Evolutionary conservation across 1,139 yeast species (phyloP).

Genomic region (Candida labiduridarum): DNA sequence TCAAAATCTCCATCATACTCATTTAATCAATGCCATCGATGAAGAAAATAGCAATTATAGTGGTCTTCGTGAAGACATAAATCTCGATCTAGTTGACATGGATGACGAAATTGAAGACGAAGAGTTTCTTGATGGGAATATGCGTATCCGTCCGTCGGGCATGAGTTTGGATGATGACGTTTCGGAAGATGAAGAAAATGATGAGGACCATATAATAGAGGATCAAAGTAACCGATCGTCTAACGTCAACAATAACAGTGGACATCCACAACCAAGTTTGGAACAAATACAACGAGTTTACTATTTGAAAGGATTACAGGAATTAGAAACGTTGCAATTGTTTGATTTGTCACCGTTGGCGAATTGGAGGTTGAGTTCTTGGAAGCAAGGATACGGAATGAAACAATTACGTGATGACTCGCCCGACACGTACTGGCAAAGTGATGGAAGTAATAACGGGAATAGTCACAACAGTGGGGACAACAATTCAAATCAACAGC

Average conservation of each 20-base stretch:
- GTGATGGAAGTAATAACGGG: constrained; percentile 68
- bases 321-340: constrained; percentile 58
- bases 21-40: constrained; percentile 14
- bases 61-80: neutral
- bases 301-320: constrained; percentile 51
- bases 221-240: constrained; percentile 6
- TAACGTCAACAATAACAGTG: constrained; percentile 2
- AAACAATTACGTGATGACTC: constrained; percentile 72
- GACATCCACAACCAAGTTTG: constrained; percentile 29
- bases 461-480: constrained; percentile 16
- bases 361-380: constrained; percentile 82
- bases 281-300: constrained; percentile 47
- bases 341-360: constrained; percentile 81
- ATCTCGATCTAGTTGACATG: constrained; percentile 1
- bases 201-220: constrained; percentile 3
- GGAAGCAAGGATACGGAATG: constrained; percentile 73
- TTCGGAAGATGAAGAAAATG: constrained; percentile 6
- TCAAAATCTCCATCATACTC: constrained; percentile 10
- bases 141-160: constrained; percentile 4
- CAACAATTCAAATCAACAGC: constrained; percentile 16
- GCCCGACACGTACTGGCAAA: constrained; percentile 86
- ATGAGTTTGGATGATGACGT: constrained; percentile 7
- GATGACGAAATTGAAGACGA: constrained; percentile 8
- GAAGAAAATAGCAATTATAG: constrained; percentile 19
- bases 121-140: neutral